Percentiles rank a stretch among this genome's conserved stretches.
phyloP scores from a whole-genome alignment of 1,284 basidiomycete species.

The Irpex rosettiformis region DNA sequence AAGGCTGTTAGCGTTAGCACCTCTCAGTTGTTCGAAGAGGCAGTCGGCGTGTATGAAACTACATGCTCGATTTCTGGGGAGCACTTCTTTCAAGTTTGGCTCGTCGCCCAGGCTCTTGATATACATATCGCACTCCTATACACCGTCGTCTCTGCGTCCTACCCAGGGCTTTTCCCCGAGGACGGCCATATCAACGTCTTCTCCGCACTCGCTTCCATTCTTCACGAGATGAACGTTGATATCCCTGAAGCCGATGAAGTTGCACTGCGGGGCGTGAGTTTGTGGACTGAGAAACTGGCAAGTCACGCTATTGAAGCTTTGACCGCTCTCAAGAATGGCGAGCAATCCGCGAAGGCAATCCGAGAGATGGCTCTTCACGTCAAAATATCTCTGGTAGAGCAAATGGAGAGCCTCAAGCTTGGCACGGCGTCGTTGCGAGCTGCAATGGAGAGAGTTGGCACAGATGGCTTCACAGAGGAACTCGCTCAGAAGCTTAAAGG shows the following conservation, averaged over 20 bases:
- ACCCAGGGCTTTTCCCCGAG: not conserved
- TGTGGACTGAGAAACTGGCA: not conserved
- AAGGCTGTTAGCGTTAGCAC: no score
- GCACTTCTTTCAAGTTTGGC: no score
- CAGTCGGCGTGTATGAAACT: no score
- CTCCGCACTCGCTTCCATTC: not conserved
- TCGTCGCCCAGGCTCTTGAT: no score
- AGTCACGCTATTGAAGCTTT: not conserved
- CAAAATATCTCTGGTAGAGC: not conserved
- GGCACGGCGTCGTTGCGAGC: not conserved
- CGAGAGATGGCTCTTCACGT: not conserved
- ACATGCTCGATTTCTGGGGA: no score
- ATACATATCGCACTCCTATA: no score
- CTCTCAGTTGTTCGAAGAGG: no score
- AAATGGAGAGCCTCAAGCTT: not conserved
- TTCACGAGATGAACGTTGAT: not conserved
- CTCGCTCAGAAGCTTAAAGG: not conserved
- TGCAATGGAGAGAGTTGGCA: not conserved
- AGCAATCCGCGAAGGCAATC: not conserved
- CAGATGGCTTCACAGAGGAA: not conserved
- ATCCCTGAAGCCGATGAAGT: not conserved
- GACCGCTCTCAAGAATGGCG: not conserved
- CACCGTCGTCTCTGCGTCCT: not conserved
- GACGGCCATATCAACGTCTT: not conserved
- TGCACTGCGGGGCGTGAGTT: not conserved